Base-by-base conservation (phyloP, 2,329 filamentous ascomycete genomes). In the Paecilomyces sp. region DNA sequence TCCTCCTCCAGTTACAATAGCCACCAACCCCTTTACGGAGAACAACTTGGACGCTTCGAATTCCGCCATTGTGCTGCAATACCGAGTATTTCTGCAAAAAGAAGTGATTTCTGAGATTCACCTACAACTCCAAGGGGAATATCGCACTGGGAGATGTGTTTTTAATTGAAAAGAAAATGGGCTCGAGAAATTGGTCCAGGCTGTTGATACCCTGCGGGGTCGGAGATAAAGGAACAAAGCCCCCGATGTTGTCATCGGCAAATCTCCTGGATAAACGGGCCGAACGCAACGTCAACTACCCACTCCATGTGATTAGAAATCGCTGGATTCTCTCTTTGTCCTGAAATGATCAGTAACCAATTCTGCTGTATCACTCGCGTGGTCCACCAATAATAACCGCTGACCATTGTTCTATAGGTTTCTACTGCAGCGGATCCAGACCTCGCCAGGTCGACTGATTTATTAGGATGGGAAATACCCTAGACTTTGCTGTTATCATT, bases 1-100 rank as follows among this genome's bases (percentile, higher is more conserved):
- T 47, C 82, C 82, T 54, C 81, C 81, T 41, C 82, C 82, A 1
- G 82, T 85, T 56, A 85, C 72, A 56, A 83, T 78, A 24, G 76
- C 80, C 2, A 84, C 79, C 28, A 82, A 73, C 56, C 77, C 81
- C 59, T 82, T 75, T 63, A 83, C 79, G 15, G 75, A 76, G 71
- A 84, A 84, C 3, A 85, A 68, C 12, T 71, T 68, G 8, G 70
- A 70, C 11, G 69, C 64, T 57, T 72, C 63, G 0, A 74, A 62
- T 51, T 72, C 62, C 6, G 72, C 67, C 72, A 74, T 74, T 12
- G 24, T 63, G 62, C 41, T n/a, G 5, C n/a, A 2, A n/a, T 47
- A 18, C 18, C 15, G 18, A 18, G 18, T 22, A 47, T 47, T 6
- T 22, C 41, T 47, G 18, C n/a, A 18, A 47, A 9, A 15, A 22